A percentile compares a stretch with the other conserved stretches of the same genome.
Evolutionary conservation across 139 green algal species (phyloP).

Genomic region (Closterium sp.): DNA sequence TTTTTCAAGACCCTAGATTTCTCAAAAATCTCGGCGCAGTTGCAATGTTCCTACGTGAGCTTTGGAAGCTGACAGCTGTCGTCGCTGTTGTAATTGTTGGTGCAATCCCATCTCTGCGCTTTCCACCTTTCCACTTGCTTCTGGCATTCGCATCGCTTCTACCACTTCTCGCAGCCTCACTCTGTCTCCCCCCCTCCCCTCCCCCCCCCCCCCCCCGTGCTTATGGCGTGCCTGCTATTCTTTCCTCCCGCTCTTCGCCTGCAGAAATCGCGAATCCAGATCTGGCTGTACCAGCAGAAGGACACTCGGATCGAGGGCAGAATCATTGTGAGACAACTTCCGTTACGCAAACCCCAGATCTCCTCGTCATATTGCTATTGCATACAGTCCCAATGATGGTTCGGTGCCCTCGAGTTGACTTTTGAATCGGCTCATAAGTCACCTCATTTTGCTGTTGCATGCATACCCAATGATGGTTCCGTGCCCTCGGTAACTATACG

Average conservation of each 20-base stretch:
- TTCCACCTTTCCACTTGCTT: neutral
- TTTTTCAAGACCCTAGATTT: too few relatives aligned
- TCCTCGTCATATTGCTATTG: too few relatives aligned
- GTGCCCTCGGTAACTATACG: too few relatives aligned
- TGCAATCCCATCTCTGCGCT: neutral
- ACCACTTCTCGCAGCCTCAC: neutral
- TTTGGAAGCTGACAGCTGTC: too few relatives aligned
- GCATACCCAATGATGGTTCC: too few relatives aligned
- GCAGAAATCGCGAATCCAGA: conserved; percentile 79
- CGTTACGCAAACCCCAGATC: too few relatives aligned
- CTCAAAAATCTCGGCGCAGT: too few relatives aligned
- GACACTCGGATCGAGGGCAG: conserved; percentile 90
- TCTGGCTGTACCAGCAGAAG: conserved; percentile 96
- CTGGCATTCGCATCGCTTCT: neutral
- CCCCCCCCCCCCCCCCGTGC: neutral
- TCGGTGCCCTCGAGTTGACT: too few relatives aligned
- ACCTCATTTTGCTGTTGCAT: neutral
- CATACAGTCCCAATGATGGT: too few relatives aligned
- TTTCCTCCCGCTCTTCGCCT: neutral
- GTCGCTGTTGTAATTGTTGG: too few relatives aligned
- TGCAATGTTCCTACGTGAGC: too few relatives aligned
- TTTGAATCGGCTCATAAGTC: neutral
- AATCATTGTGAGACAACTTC: conserved; percentile 87
- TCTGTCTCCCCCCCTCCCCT: neutral
- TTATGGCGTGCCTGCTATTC: neutral